These are phyloP conservation scores for Aspergillus calidoustus DNA, from an alignment of 2,329 filamentous ascomycete species.

Conservation along the genomic window DNA sequence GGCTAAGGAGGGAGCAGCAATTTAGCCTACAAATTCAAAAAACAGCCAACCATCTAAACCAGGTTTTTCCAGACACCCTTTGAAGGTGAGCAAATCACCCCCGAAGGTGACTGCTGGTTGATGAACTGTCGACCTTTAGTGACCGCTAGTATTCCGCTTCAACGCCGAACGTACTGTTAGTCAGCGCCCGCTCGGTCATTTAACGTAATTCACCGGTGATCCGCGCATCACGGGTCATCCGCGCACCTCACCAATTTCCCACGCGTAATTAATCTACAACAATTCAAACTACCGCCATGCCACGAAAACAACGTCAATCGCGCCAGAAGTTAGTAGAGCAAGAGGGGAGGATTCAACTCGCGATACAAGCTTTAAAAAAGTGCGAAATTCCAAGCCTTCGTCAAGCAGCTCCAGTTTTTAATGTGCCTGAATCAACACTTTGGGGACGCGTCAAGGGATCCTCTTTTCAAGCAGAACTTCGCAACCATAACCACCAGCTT, in stretches of 20 bases:
- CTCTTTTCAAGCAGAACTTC: neutral
- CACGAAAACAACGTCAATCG: conserved; percentile 5
- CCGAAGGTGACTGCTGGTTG: too few species aligned
- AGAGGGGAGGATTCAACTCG: conserved; percentile 6
- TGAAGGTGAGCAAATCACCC: too few species aligned
- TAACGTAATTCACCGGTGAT: too few species aligned
- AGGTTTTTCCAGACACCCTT: too few species aligned
- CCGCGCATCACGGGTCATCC: too few species aligned
- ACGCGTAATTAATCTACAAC: too few species aligned
- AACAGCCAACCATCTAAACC: conserved; percentile 8
- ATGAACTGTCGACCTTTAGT: too few species aligned
- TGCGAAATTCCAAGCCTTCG: neutral
- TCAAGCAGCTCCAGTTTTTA: conserved; percentile 13
- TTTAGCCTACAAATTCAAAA: neutral
- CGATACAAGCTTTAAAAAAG: conserved; percentile 5
- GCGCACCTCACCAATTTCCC: too few species aligned
- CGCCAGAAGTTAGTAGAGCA: neutral
- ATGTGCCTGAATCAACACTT: conserved; percentile 3
- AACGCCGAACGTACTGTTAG: too few species aligned
- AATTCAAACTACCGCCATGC: conserved; percentile 16
- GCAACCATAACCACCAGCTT: conserved; percentile 2
- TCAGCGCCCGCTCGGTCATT: too few species aligned
- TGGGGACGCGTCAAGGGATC: neutral
- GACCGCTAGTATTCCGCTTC: too few species aligned
- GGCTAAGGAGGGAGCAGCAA: conserved; percentile 24